Base-by-base conservation (phyloP, 768 basidiomycete species). In the Suillus variegatus region DNA sequence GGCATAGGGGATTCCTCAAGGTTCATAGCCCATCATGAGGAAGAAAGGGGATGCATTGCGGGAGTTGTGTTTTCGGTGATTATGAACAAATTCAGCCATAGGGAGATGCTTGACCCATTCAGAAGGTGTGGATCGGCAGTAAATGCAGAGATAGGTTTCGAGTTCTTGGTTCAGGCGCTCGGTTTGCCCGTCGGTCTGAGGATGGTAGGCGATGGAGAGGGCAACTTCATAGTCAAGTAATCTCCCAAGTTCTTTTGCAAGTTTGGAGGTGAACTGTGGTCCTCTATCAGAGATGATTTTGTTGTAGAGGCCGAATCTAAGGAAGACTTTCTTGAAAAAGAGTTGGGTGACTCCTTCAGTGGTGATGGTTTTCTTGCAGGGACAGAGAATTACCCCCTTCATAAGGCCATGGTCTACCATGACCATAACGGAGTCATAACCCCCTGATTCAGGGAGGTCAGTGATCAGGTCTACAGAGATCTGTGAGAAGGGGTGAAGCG, bases 191-290 rank as follows among this genome's bases (percentile, higher is more conserved):
- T 40, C 40, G 0, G 12, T 40, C 64, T 84, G 72, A 6, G 82
- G 82, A 64, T 84, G 82, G 63, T 75, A 83, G 0, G 80, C 69
- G 0, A 76, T 78, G 0, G 79, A 81, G 73, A 84, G 63, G 12
- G 66, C 63, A 0, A 64, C 71, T 63, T 68, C 63, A 6, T 67
- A 70, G 16, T 64, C 71, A 10, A 74, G 66, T 1, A 28, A 2
- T 28, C 28, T 28, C 3, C 28, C 28, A 28, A 78, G 62, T 4
- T 67, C 67, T 58, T 63, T 36, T 51, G 68, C 71, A 43, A 73
- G 68, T 25, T 66, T 65, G 0, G 75, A 64, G 0, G 67, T 57
- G 32, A 79, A 79, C 18, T 70, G 61, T 0, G 71, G 65, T 6
- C 72, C 72, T 43, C 22, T n/a, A 14, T 60, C 38, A 1, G 58